Base-by-base conservation (phyloP, 2,329 filamentous ascomycete species). In the Esteya vermicola region DNA sequence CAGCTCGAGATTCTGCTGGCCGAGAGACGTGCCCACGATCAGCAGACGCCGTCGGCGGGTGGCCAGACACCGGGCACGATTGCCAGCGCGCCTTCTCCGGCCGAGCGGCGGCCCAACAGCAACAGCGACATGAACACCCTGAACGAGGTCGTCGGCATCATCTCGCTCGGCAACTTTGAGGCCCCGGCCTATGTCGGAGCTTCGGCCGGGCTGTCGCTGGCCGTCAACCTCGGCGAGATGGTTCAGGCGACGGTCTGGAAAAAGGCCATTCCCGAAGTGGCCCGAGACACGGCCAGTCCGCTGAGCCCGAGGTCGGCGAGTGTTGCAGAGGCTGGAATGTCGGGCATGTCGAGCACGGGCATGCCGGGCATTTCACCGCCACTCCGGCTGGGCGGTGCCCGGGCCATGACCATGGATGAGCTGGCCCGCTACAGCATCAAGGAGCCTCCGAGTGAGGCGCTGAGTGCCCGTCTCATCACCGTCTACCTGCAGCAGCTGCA, bases 241-340 rank as follows among this genome's bases (percentile, higher is more conserved):
- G 65, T 70, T 9, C 66, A 70, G 47, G 63, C 65, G 0, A 69
- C 65, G 16, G 65, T 69, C 1, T 70, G 66, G 67, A 68, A 68
- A 36, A 68, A 70, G 45, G 62, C 65, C 2, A 51, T 69, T 20
- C 28, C 28, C 18, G 9, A 43, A 18, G 21, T 27, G 20, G n/a
- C 25, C 32, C 10, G 28, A 19, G 26, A 9, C 23, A 9, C 33
- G 21, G 33, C 33, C 21, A n/a, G 33, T 16, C 33, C 30, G 16
- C 9, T n/a, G 12, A 14, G 27, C 27, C 27, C 27, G 16, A n/a
- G n/a, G n/a, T n/a, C n/a, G n/a, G n/a, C n/a, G n/a, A n/a, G n/a
- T n/a, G n/a, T n/a, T n/a, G n/a, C n/a, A n/a, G n/a, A n/a, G n/a
- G n/a, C n/a, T n/a, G n/a, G n/a, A n/a, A n/a, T n/a, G n/a, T n/a